Evolutionary conservation across 768 basidiomycete species (phyloP).

Genomic region (Pleurotus salmoneostramineus): DNA sequence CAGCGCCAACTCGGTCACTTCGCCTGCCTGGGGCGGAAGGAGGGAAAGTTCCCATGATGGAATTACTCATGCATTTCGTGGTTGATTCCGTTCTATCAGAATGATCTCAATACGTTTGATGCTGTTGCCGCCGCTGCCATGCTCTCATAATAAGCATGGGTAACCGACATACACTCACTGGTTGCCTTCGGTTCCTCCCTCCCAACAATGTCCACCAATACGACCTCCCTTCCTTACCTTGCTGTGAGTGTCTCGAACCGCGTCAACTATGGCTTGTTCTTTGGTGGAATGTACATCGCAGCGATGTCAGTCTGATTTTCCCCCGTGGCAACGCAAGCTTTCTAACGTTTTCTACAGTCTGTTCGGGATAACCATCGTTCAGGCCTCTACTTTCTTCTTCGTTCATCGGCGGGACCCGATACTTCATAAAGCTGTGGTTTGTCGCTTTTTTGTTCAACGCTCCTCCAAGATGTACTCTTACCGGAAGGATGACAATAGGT

Average conservation of each 20-base stretch:
- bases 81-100: not conserved
- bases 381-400: slow-evolving; percentile 2
- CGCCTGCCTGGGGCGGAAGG: too few species aligned
- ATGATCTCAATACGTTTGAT: not conserved
- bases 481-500: not conserved
- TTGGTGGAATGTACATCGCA: not conserved
- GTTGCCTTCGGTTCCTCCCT: not conserved
- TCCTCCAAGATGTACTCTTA: too few species aligned
- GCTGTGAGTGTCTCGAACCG: not conserved
- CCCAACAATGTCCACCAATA: not conserved
- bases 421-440: slow-evolving; percentile 1
- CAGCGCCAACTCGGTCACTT: too few species aligned
- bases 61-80: not conserved
- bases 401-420: slow-evolving; percentile 2
- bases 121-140: too few species aligned
- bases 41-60: not conserved
- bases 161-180: not conserved
- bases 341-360: not conserved
- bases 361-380: slow-evolving; percentile 1
- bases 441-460: not conserved
- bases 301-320: not conserved
- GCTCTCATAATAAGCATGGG: too few species aligned
- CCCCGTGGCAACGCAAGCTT: not conserved
- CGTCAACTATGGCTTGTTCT: not conserved
- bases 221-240: not conserved